A percentile compares a stretch with the other conserved stretches of the same genome.
Conservation (phyloP, 78 protist genomes). For the Dictyostelium citrinum region DNA sequence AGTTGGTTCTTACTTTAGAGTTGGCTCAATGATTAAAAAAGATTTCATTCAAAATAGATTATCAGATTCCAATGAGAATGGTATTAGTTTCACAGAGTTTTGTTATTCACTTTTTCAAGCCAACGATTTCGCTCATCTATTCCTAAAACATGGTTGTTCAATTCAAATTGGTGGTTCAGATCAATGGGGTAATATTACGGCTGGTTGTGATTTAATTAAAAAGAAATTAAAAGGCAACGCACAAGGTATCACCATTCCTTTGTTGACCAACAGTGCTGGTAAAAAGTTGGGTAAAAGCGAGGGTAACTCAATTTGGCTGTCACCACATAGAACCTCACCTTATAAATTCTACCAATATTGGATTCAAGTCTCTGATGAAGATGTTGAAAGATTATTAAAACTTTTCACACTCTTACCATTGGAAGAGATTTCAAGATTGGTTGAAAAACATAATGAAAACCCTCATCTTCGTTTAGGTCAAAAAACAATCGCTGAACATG, state of each 20-base stretch:
- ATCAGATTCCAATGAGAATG: constrained; percentile 4
- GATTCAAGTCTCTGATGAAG: constrained; percentile 61
- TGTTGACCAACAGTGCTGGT: constrained; percentile 78
- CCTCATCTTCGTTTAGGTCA: constrained; percentile 67
- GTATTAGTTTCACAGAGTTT: constrained; percentile 89
- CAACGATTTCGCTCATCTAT: constrained; percentile 84
- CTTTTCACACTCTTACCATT: constrained; percentile 65
- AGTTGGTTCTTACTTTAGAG: constrained; percentile 66
- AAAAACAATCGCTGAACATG: constrained; percentile 31
- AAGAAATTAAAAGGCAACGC: constrained; percentile 14
- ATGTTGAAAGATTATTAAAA: constrained; percentile 40
- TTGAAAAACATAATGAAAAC: background rate
- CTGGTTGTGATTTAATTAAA: constrained; percentile 83
- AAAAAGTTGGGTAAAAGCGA: constrained; percentile 86
- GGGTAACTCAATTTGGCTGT: constrained; percentile 91
- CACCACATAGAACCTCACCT: constrained; percentile 71
- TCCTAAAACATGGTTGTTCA: background rate
- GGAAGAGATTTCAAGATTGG: background rate
- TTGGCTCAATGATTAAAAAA: constrained; percentile 68
- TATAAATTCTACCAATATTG: constrained; percentile 84
- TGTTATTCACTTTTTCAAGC: constrained; percentile 88
- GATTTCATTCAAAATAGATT: constrained; percentile 65
- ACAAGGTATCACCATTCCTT: constrained; percentile 85
- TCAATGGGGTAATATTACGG: constrained; percentile 94
- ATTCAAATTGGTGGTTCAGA: constrained; percentile 94